Conservation (phyloP, 1,284 basidiomycete genomes). For the Cryptococcus sp. region DNA sequence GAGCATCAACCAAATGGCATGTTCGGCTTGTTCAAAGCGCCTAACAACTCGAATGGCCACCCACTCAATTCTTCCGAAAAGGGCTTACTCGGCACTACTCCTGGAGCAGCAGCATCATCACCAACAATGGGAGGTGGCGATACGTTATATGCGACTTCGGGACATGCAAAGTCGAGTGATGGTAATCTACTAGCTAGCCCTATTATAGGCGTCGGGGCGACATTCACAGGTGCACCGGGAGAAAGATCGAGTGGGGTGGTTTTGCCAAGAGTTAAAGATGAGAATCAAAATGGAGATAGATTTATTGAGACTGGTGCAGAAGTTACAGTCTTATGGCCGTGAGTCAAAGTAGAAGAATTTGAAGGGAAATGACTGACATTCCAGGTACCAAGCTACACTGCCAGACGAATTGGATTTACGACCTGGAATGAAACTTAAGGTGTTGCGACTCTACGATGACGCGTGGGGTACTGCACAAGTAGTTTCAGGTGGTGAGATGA, state of each 20-base stretch:
- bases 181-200: background rate
- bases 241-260: conserved; percentile 24
- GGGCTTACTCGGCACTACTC: conserved; percentile 16
- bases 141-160: conserved; percentile 9
- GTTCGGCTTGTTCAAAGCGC: background rate
- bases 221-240: conserved; percentile 6
- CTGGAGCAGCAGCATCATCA: conserved; percentile 8
- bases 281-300: conserved; percentile 32
- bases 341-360: conserved; percentile 9
- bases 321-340: conserved; percentile 38
- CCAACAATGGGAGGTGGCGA: conserved; percentile 30
- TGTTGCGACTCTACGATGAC: conserved; percentile 43
- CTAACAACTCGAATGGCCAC: background rate
- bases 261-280: conserved; percentile 35
- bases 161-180: conserved; percentile 1
- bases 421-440: conserved; percentile 41
- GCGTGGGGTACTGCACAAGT: conserved; percentile 44
- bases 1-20: conserved; percentile 6
- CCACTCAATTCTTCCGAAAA: conserved; percentile 26
- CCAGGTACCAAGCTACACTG: conserved; percentile 35
- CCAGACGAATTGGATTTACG: conserved; percentile 43
- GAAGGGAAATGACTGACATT: no score
- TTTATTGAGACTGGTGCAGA: conserved; percentile 34
- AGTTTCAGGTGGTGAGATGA: conserved; percentile 18
- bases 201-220: background rate